Conservation (phyloP, 257 asterid species). For the Eucommia ulmoides region DNA sequence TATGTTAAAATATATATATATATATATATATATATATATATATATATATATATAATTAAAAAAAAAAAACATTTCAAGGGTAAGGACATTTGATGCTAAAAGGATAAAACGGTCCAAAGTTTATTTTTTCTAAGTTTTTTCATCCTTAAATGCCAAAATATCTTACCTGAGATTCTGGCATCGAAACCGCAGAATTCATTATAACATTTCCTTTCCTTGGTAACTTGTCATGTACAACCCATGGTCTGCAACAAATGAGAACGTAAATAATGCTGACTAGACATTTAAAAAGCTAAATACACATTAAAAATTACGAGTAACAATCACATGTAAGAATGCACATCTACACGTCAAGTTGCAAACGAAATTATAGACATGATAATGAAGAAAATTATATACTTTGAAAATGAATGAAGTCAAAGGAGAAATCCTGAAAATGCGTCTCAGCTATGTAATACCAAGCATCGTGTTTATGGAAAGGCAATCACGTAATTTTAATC, state of each 20-base stretch:
- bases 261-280: neutral
- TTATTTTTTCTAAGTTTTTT: too few relatives aligned
- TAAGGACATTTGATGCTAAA: neutral
- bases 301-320: neutral
- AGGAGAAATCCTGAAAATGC: too few relatives aligned
- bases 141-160: too few relatives aligned
- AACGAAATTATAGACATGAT: too few relatives aligned
- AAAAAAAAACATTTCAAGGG: neutral
- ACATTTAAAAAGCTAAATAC: neutral
- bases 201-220: slow-evolving; percentile 8
- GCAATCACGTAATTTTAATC: too few relatives aligned
- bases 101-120: neutral
- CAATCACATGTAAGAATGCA: neutral
- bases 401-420: too few relatives aligned
- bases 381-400: too few relatives aligned
- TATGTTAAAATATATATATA: too few relatives aligned
- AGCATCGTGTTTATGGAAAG: too few relatives aligned
- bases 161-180: slow-evolving; percentile 16
- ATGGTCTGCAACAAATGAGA: slow-evolving; percentile 35
- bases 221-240: slow-evolving; percentile 17
- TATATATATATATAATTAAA: too few relatives aligned
- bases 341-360: neutral
- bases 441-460: too few relatives aligned
- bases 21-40: too few relatives aligned
- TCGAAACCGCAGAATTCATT: slow-evolving; percentile 7